A percentile compares a stretch with the other conserved stretches of the same genome.
These are phyloP conservation scores for Russula compacta DNA, from an alignment of 768 basidiomycete genomes.

Conservation along the genomic window DNA sequence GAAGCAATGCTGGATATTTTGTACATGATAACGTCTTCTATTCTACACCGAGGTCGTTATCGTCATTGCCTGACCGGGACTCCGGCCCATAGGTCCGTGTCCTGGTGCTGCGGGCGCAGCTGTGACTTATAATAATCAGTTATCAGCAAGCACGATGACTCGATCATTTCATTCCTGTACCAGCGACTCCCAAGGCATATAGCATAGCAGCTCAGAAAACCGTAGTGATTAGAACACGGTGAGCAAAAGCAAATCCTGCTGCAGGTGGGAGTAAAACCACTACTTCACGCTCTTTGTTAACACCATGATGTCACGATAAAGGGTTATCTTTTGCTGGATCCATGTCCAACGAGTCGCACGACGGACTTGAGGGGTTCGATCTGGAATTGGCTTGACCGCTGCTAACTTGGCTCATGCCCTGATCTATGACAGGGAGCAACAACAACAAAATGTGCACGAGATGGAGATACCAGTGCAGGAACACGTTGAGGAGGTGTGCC, in stretches of 20 bases:
- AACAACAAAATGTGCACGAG: background rate
- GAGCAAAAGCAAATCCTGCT: background rate
- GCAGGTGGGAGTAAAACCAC: background rate
- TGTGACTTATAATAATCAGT: no score
- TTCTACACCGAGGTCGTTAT: no score
- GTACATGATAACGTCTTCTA: no score
- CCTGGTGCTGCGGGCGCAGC: no score
- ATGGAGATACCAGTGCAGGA: background rate
- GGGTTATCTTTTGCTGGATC: background rate
- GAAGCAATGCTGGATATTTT: background rate
- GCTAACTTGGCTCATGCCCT: background rate
- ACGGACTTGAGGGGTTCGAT: background rate
- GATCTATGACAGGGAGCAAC: background rate
- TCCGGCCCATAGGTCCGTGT: slow-evolving; percentile 23
- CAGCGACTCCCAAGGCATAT: background rate
- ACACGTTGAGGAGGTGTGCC: background rate
- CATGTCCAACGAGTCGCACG: background rate
- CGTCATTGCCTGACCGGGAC: no score
- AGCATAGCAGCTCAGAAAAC: background rate
- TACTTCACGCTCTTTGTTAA: background rate
- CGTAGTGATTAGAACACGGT: background rate
- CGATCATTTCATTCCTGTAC: background rate
- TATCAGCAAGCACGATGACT: no score
- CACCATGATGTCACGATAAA: background rate
- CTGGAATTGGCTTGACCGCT: background rate